A percentile compares a stretch with the other conserved stretches of the same genome.
phyloP scores from a whole-genome alignment of 352 stramenopile genomes.

The Phytophthora idaei region DNA sequence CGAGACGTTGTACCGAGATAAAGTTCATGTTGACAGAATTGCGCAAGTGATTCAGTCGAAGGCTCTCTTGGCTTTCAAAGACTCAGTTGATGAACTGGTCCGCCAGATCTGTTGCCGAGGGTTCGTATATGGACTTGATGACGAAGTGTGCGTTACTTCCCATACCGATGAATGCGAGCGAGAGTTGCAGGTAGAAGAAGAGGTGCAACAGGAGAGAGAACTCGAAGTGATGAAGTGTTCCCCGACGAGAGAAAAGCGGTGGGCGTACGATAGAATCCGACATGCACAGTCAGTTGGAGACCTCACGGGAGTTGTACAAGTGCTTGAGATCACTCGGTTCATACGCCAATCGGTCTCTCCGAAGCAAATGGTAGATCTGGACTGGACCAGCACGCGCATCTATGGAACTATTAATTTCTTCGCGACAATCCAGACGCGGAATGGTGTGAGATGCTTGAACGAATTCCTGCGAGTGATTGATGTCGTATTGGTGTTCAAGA shows the following conservation, averaged over 20 bases:
- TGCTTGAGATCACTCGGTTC: constrained; percentile 4
- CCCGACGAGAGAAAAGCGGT: constrained; percentile 25
- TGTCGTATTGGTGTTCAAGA: constrained; percentile 45
- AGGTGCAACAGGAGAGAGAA: constrained; percentile 44
- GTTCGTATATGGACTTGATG: constrained; percentile 41
- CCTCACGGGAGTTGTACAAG: constrained; percentile 7
- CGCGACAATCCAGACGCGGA: constrained; percentile 12
- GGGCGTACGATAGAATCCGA: constrained; percentile 25
- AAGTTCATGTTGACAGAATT: constrained; percentile 36
- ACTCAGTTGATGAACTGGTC: constrained; percentile 34
- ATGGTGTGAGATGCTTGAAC: constrained; percentile 7
- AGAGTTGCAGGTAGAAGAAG: constrained; percentile 61
- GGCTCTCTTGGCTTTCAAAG: constrained; percentile 3
- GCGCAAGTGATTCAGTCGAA: constrained; percentile 42
- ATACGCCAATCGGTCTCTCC: constrained; percentile 17
- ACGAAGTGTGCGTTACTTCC: constrained; percentile 43
- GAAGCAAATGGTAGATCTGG: constrained; percentile 23
- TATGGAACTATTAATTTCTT: constrained; percentile 62
- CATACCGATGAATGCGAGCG: constrained; percentile 63
- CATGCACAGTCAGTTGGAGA: constrained; percentile 17
- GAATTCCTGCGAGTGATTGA: constrained; percentile 44
- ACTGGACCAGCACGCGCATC: constrained; percentile 33
- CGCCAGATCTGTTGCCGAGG: constrained; percentile 26
- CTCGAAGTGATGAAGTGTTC: constrained; percentile 5
- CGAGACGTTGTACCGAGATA: constrained; percentile 39